These are phyloP conservation scores for Turritis glabra DNA, from an alignment of 345 rosid species.

Conservation along the genomic window DNA sequence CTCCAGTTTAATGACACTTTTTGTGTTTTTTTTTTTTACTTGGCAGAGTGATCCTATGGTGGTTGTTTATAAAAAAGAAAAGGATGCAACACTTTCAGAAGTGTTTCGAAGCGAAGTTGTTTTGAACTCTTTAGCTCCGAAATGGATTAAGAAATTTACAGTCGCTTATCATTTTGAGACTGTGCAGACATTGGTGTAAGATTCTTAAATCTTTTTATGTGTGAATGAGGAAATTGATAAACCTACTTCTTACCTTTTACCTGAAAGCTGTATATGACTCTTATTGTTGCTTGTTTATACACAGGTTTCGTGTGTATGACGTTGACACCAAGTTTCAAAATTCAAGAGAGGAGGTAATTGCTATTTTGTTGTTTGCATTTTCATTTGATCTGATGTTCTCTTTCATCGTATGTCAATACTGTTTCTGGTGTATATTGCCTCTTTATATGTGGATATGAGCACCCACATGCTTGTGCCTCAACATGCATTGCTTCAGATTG, in stretches of 20 bases:
- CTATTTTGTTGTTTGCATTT: slow-evolving; percentile 4
- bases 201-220: neutral
- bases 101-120: slow-evolving; percentile 83
- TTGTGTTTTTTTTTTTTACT: neutral
- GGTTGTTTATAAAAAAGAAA: slow-evolving; percentile 56
- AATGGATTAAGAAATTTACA: slow-evolving; percentile 70
- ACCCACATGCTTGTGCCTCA: neutral
- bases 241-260: neutral
- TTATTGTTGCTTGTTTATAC: neutral
- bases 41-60: slow-evolving; percentile 89
- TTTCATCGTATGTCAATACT: neutral
- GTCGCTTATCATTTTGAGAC: slow-evolving; percentile 77
- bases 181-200: slow-evolving; percentile 74
- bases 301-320: slow-evolving; percentile 76
- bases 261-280: neutral
- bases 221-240: neutral
- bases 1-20: neutral
- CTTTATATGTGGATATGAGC: neutral
- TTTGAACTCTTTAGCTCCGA: slow-evolving; percentile 64
- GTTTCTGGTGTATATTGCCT: neutral
- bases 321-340: slow-evolving; percentile 72
- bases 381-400: neutral
- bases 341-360: slow-evolving; percentile 57
- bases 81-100: slow-evolving; percentile 63
- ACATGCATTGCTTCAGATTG: neutral